phyloP scores from a whole-genome alignment of 805 yeast species.

The Starmera quercuum region DNA sequence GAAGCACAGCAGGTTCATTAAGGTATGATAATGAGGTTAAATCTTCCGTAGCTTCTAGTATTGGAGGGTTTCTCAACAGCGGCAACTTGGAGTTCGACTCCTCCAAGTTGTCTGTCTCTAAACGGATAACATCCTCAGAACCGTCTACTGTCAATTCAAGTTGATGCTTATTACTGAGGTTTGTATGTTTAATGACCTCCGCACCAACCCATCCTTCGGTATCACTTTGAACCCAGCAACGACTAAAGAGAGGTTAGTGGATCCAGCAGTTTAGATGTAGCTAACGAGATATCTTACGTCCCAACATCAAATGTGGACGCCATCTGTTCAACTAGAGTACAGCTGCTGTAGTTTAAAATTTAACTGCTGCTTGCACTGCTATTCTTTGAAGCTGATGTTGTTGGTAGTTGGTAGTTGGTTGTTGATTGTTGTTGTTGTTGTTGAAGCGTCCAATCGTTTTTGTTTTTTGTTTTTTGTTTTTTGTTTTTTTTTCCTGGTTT shows the following conservation, averaged over 20 bases:
- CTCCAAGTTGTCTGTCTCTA: constrained; percentile 35
- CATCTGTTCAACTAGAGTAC: constrained; percentile 22
- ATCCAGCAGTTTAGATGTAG: background rate
- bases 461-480: background rate
- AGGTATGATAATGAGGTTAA: constrained; percentile 85
- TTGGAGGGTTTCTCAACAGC: constrained; percentile 83
- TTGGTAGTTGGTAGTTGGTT: background rate
- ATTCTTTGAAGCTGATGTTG: background rate
- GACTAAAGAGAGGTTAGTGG: constrained; percentile 27
- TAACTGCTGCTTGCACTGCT: no score
- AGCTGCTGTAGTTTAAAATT: no score
- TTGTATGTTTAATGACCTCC: constrained; percentile 41
- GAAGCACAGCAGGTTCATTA: constrained; percentile 94
- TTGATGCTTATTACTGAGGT: constrained; percentile 34
- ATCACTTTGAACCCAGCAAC: constrained; percentile 74
- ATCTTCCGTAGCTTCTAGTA: constrained; percentile 90
- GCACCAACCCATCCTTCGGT: constrained; percentile 69
- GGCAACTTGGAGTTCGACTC: constrained; percentile 45
- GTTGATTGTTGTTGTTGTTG: background rate
- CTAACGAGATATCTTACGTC: constrained; percentile 32
- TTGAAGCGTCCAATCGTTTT: background rate
- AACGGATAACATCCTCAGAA: constrained; percentile 34
- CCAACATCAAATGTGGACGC: constrained; percentile 42
- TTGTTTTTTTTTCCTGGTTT: background rate
- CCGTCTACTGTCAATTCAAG: constrained; percentile 48